Percentiles rank a stretch among this genome's conserved stretches.
phyloP scores from a whole-genome alignment of 352 stramenopile genomes.

The Globisporangium canariense region DNA sequence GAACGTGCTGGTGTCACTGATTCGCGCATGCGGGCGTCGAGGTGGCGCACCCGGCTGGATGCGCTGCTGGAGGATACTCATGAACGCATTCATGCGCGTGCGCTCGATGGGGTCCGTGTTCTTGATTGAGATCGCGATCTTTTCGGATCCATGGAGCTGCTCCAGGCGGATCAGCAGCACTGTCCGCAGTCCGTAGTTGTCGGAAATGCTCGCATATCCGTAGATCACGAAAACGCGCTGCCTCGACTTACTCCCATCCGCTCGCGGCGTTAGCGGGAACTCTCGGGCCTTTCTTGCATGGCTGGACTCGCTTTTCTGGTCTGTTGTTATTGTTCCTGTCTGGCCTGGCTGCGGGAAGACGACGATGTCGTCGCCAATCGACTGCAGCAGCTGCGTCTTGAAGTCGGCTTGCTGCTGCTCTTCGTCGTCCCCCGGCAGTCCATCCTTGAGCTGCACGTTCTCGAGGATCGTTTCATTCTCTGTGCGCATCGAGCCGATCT shows the following conservation, averaged over 20 bases:
- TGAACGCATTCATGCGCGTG: slow-evolving; percentile 43
- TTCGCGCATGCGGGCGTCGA: slow-evolving; percentile 33
- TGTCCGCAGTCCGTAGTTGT: slow-evolving; percentile 40
- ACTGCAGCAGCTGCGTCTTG: slow-evolving; percentile 43
- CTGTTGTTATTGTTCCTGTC: neutral
- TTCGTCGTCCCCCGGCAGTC: slow-evolving; percentile 13
- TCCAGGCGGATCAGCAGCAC: slow-evolving; percentile 62
- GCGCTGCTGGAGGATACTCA: slow-evolving; percentile 53
- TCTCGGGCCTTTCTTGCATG: neutral
- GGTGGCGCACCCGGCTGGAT: slow-evolving; percentile 53
- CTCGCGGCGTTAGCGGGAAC: slow-evolving; percentile 12
- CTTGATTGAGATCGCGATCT: slow-evolving; percentile 61
- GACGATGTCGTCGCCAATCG: slow-evolving; percentile 56
- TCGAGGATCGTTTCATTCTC: slow-evolving; percentile 19
- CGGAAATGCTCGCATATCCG: slow-evolving; percentile 48
- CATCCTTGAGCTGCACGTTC: slow-evolving; percentile 10
- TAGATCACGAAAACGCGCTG: slow-evolving; percentile 43
- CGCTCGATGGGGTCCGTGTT: slow-evolving; percentile 64
- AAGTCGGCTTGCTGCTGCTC: slow-evolving; percentile 27
- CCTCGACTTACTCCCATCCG: slow-evolving; percentile 8
- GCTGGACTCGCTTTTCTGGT: slow-evolving; percentile 2
- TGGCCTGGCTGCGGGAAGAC: slow-evolving; percentile 32
- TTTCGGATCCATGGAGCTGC: slow-evolving; percentile 64
- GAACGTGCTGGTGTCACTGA: slow-evolving; percentile 40
- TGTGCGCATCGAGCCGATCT: slow-evolving; percentile 12